These are phyloP conservation scores for Flaveria bidentis DNA, from an alignment of 129 eudicot genomes.

Conservation along the genomic window DNA sequence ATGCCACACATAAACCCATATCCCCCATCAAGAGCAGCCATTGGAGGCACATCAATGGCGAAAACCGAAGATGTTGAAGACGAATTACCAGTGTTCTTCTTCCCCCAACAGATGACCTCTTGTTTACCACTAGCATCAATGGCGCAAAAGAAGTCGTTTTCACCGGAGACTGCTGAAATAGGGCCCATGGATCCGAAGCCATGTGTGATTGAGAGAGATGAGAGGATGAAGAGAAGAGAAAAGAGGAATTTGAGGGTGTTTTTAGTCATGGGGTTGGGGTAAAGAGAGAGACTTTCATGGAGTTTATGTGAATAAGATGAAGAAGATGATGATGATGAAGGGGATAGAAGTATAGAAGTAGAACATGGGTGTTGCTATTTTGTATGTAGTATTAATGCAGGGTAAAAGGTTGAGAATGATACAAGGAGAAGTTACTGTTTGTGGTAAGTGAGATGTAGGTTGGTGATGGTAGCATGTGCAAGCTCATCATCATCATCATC, in stretches of 20 bases:
- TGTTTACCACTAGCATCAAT: conserved; percentile 96
- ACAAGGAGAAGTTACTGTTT: conserved; percentile 26
- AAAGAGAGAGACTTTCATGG: conserved; percentile 25
- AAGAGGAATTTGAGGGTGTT: not conserved
- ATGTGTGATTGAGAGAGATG: conserved; percentile 29
- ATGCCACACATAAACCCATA: conserved; percentile 83
- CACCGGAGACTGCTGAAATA: conserved; percentile 78
- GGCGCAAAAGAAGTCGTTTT: conserved; percentile 72
- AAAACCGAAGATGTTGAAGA: conserved; percentile 32
- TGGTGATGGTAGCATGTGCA: conserved; percentile 24
- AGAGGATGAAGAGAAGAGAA: conserved; percentile 13
- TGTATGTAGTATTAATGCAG: conserved; percentile 11
- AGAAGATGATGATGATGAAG: conserved; percentile 19
- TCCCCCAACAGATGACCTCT: conserved; percentile 80
- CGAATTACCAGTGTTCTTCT: conserved; percentile 35
- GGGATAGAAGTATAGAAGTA: not conserved
- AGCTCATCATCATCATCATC: too few species aligned
- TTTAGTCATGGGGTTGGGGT: conserved; percentile 35
- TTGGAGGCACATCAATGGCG: conserved; percentile 58
- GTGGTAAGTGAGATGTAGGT: not conserved
- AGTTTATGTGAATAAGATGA: conserved; percentile 24
- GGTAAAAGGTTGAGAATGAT: conserved; percentile 18
- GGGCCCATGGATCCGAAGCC: conserved; percentile 98
- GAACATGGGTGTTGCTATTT: conserved; percentile 37
- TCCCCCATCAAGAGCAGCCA: conserved; percentile 87